Conservation (phyloP, 495 filamentous ascomycete species). For the Hyaloscypha bicolor region DNA sequence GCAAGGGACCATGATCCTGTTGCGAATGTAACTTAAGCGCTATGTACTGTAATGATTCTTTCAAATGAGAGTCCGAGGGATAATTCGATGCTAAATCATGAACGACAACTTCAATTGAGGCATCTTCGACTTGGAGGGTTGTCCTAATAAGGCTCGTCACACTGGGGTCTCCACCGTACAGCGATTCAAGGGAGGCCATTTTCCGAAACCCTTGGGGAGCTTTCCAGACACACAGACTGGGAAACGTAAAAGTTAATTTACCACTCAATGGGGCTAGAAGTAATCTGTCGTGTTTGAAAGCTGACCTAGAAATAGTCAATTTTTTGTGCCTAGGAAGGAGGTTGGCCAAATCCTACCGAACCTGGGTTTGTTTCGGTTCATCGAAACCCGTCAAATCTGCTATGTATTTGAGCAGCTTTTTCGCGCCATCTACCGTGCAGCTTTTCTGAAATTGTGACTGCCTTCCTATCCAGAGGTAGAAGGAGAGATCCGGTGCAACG, state of each 20-base stretch:
- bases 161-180: constrained; percentile 8
- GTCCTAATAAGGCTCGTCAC: constrained; percentile 7
- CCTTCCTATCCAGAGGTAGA: constrained; percentile 8
- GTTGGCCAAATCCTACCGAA: constrained; percentile 6
- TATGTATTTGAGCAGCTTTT: constrained; percentile 5
- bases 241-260: constrained; percentile 5
- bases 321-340: constrained; percentile 2
- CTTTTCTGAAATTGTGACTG: constrained; percentile 6
- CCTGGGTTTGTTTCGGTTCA: constrained; percentile 3
- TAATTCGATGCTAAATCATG: constrained; percentile 1
- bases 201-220: constrained; percentile 7
- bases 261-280: constrained; percentile 2
- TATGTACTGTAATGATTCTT: constrained; percentile 5
- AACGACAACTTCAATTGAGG: constrained; percentile 4
- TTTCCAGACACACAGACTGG: constrained; percentile 8
- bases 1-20: constrained; percentile 4
- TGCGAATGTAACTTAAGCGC: constrained; percentile 6
- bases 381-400: constrained; percentile 8
- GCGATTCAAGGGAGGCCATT: constrained; percentile 8
- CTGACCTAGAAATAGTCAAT: constrained; percentile 4
- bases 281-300: constrained; percentile 4
- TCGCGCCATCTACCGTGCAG: background rate
- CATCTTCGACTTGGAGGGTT: constrained; percentile 8
- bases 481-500: constrained; percentile 5
- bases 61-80: constrained; percentile 3